phyloP scores from a whole-genome alignment of 306 rosid species.

The Trifolium dubium region DNA sequence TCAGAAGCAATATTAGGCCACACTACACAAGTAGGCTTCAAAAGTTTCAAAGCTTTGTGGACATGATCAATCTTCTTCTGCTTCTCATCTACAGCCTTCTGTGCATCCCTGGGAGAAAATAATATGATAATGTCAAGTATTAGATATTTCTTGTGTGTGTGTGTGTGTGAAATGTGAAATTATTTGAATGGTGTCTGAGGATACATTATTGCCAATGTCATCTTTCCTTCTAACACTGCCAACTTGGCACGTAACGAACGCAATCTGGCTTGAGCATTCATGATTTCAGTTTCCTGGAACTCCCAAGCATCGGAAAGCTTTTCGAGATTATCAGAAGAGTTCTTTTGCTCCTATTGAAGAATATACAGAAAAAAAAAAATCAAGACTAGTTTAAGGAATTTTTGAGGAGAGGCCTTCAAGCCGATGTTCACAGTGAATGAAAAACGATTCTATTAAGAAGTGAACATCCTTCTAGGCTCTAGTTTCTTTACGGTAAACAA shows the following conservation, averaged over 20 bases:
- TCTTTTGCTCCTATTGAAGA: slow-evolving; percentile 58
- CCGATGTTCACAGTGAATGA: neutral
- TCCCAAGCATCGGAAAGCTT: slow-evolving; percentile 73
- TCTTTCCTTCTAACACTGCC: slow-evolving; percentile 88
- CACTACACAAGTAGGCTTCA: slow-evolving; percentile 63
- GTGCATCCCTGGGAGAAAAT: slow-evolving; percentile 62
- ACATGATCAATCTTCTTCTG: slow-evolving; percentile 67
- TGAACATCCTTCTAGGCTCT: slow-evolving; percentile 4
- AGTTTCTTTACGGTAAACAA: slow-evolving; percentile 32
- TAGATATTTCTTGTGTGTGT: neutral
- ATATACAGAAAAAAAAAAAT: slow-evolving; percentile 35
- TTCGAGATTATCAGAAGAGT: slow-evolving; percentile 59
- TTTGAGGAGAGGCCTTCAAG: slow-evolving; percentile 14
- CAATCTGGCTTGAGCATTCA: slow-evolving; percentile 65
- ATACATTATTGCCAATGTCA: slow-evolving; percentile 77
- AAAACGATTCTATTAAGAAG: slow-evolving; percentile 1
- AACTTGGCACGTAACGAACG: slow-evolving; percentile 80
- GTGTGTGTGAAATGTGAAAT: neutral
- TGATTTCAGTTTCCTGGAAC: slow-evolving; percentile 83
- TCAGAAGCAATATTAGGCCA: slow-evolving; percentile 85
- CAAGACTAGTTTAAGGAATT: slow-evolving; percentile 24
- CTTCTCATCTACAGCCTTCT: slow-evolving; percentile 67
- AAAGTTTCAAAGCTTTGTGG: slow-evolving; percentile 56
- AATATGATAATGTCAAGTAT: slow-evolving; percentile 32
- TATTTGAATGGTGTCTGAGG: slow-evolving; percentile 34